Evolutionary conservation across 805 yeast genomes (phyloP).

Genomic region (Starmerella lactis-condensi): DNA sequence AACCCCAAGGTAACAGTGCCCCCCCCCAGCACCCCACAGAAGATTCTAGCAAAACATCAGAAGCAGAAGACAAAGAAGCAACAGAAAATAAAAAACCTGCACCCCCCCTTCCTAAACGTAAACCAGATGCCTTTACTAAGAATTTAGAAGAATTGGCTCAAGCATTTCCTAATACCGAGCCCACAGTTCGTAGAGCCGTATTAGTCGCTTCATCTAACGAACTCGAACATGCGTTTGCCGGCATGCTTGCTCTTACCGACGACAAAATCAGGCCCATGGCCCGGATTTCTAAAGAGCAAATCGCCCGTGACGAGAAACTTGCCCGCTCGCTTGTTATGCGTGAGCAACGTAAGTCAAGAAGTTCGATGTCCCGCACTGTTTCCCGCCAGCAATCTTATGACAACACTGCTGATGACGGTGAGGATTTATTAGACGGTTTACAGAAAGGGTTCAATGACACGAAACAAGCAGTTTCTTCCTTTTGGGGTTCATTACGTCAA

Average conservation of each 20-base stretch:
- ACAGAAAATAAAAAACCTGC: too few relatives aligned
- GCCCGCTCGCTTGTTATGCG: constrained; percentile 53
- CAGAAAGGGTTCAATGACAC: constrained; percentile 15
- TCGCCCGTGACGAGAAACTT: constrained; percentile 57
- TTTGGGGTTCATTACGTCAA: constrained; percentile 14
- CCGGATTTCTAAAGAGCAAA: constrained; percentile 26
- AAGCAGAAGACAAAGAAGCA: too few relatives aligned
- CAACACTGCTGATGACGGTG: constrained; percentile 7
- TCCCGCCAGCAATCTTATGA: not conserved
- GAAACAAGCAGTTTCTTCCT: constrained; percentile 11
- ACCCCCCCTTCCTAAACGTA: constrained; percentile 29
- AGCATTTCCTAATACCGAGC: constrained; percentile 71
- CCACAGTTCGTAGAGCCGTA: constrained; percentile 51
- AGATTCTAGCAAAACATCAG: too few relatives aligned
- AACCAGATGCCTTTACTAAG: constrained; percentile 32
- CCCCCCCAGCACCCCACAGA: too few relatives aligned
- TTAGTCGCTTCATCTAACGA: constrained; percentile 71
- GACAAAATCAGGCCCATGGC: constrained; percentile 22
- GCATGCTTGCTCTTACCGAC: constrained; percentile 61
- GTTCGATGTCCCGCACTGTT: not conserved
- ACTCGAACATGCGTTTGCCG: constrained; percentile 75
- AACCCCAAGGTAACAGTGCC: too few relatives aligned
- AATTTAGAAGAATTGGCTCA: constrained; percentile 47
- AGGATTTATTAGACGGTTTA: constrained; percentile 12
- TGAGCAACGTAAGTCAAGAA: constrained; percentile 5